Base-by-base conservation (phyloP, 805 yeast species). In the Cyberlindnera mrakii region DNA sequence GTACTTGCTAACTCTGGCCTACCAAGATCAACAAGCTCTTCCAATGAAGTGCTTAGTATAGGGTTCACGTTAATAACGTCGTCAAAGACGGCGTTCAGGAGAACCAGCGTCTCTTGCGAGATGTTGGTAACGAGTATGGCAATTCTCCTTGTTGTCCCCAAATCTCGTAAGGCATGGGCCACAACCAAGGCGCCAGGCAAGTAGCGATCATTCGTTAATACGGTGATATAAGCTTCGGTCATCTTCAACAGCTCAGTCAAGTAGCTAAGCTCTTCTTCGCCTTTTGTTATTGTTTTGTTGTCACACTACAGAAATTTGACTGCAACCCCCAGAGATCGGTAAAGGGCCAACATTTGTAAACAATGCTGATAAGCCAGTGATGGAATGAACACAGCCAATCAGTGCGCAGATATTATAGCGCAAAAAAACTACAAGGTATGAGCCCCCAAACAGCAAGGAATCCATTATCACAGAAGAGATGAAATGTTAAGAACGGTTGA, bases 131-230 rank as follows among this genome's bases (percentile, higher is more conserved):
- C 42, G 42, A 42, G 58, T 6, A 33, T 46, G 30, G 33, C 52
- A 10, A 52, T 37, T 15, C 16, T 38, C 31, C 37, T 46, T n/a
- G 36, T 19, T 10, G 54, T 48, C 1, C 41, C 41, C 11, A 49
- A 16, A n/a, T 51, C 54, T 30, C 54, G 58, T 13, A 71, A 48
- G 30, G 65, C 63, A 16, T 49, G 47, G 3, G 75, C 81, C 39
- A 78, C 51, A 2, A 75, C 72, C 31, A 77, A 60, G 0, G 79
- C 72, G 4, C 84, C 83, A 2, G 82, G 78, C 19, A 78, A 56
- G 55, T 78, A 78, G 37, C 62, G 63, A 18, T 70, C 59, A 37
- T 71, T 66, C 47, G 74, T 76, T 19, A 78, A 59, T 16, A 76
- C 59, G 1, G 79, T 67, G 41, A 68, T 62, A 23, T 69, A 60